Conservation (phyloP, 176 grass and related monocot species). For the Leersia perrieri region DNA sequence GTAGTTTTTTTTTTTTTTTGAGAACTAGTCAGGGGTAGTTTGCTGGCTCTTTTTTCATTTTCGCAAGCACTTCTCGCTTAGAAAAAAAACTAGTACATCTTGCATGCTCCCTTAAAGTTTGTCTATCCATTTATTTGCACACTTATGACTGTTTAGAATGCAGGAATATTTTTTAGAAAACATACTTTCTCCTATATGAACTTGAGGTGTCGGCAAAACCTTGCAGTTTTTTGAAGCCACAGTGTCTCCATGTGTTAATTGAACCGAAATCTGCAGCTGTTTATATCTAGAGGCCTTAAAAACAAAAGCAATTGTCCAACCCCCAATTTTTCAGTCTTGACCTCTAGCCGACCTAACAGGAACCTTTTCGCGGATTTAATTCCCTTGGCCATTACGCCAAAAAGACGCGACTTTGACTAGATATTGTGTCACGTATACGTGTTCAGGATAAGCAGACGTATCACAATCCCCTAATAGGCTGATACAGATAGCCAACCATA, state of each 20-base stretch:
- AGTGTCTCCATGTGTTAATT: neutral
- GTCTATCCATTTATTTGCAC: neutral
- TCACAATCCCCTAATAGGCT: neutral
- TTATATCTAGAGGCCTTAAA: neutral
- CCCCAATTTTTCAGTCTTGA: neutral
- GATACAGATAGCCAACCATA: slow-evolving; percentile 44
- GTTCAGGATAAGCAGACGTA: neutral
- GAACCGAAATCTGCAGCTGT: neutral
- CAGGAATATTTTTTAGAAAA: neutral
- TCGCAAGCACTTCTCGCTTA: too few species aligned
- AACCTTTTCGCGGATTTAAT: neutral
- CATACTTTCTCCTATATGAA: neutral
- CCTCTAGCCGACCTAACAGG: neutral
- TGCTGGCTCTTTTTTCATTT: neutral
- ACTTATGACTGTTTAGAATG: neutral
- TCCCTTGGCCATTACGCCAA: neutral
- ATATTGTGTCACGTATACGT: neutral
- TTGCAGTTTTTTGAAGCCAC: neutral
- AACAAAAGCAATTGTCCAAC: neutral
- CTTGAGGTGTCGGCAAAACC: neutral
- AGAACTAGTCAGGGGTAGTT: neutral
- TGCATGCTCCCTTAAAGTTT: neutral
- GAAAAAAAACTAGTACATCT: too few species aligned
- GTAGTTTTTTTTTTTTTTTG: neutral
- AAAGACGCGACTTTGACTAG: neutral